phyloP scores from a whole-genome alignment of 75 land plant species.

The Pinus albicaulis region DNA sequence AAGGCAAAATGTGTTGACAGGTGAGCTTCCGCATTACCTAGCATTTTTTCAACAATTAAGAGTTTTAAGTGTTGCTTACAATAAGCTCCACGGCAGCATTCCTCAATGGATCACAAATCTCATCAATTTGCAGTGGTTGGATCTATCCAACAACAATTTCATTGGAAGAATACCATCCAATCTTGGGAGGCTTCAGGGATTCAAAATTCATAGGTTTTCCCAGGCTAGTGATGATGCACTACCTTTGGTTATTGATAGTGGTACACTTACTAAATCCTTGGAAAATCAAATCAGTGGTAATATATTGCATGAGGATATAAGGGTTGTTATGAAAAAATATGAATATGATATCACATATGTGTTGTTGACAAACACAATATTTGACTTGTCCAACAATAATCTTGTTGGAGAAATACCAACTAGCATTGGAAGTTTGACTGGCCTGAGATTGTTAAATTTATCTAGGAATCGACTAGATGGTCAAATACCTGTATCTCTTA shows the following conservation, averaged over 20 bases:
- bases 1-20: conserved; percentile 12
- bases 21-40: conserved; percentile 3
- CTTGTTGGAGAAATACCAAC: conserved; percentile 29
- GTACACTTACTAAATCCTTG: too few relatives aligned
- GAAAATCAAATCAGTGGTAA: conserved; percentile 6
- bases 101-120: neutral
- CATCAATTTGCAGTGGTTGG: too few relatives aligned
- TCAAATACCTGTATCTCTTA: too few relatives aligned
- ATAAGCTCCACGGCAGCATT: conserved; percentile 12
- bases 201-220: conserved; percentile 12
- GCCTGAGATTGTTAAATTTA: too few relatives aligned
- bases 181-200: conserved; percentile 11
- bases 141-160: too few relatives aligned
- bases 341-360: conserved; percentile 8
- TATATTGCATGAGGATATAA: conserved; percentile 23
- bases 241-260: neutral
- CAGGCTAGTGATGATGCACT: conserved; percentile 15
- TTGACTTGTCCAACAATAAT: conserved; percentile 22
- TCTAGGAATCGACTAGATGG: too few relatives aligned
- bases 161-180: conserved; percentile 19
- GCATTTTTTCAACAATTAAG: neutral
- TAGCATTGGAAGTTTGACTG: conserved; percentile 2
- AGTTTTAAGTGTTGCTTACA: conserved; percentile 2
- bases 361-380: neutral
- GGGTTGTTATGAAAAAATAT: conserved; percentile 8